Evolutionary conservation across 2,329 filamentous ascomycete genomes (phyloP), one percentile per base, ranked within the genome.

Genomic region (Venturia carpophila): DNA sequence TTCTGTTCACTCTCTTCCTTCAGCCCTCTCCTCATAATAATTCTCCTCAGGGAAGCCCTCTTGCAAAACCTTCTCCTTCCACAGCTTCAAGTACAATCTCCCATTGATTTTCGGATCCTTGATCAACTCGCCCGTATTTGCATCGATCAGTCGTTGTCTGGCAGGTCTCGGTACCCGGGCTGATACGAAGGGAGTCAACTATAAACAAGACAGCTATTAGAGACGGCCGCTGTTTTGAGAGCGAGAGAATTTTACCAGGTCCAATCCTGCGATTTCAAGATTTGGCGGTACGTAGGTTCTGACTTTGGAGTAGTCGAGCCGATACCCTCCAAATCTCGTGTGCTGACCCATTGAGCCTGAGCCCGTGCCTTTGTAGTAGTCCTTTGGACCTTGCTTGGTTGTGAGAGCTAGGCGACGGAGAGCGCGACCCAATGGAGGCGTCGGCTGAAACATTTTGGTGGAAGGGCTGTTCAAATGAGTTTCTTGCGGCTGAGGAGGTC

Each of bases 361-460:
- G 60, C 92, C 84, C 71, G 89, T 97, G 74, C 94, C 94, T 83
- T 97, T 97, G 86, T 99, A 99, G 85, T 88, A 99, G 70, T 92
- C 93, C 74, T 91, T 91, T 75, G 89, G 90, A 75, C 93, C 88
- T 77, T 94, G 88, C 79, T 99, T 99, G 70, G 93, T 96, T 15
- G 91, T 97, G 73, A 99, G 84, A 64, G 84, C 83, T 66, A 92
- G 81, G 73, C 93, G 91, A 77, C 87, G 84, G 72, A 91, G 84
- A 66, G 84, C 83, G 74, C 86, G 81, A 71, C 83, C 82, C 71
- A 96, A 86, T 68, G 79, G 75, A 72, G 84, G 81, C 19, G 89
- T 90, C 65, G 89, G 84, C 75, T 85, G 83, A 86, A 90, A 90
- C 68, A 74, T 79, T 60, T 62, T 43, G 37, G 39, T 47, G 63